Percentiles rank a stretch among this genome's conserved stretches.
phyloP scores from a whole-genome alignment of 75 land plant species.

The Sequoiadendron giganteum region DNA sequence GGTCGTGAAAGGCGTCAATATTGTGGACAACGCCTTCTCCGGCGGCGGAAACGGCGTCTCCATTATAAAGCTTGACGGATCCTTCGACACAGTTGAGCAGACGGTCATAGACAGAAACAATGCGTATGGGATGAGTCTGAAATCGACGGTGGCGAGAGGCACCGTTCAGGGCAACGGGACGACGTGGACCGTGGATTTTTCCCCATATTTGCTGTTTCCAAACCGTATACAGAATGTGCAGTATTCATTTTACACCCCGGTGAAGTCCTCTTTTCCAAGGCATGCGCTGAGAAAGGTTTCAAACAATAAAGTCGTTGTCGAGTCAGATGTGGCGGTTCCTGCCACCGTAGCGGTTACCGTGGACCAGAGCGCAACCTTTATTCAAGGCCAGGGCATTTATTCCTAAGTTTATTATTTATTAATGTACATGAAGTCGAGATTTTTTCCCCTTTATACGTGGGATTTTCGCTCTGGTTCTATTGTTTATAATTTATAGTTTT shows the following conservation, averaged over 20 bases:
- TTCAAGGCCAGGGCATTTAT: background rate
- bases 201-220: conserved; percentile 51
- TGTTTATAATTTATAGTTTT: background rate
- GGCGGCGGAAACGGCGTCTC: conserved; percentile 37
- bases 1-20: conserved; percentile 39
- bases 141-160: conserved; percentile 56
- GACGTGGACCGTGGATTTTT: conserved; percentile 62
- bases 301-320: conserved; percentile 45
- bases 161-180: conserved; percentile 42
- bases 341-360: conserved; percentile 57
- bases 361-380: conserved; percentile 46
- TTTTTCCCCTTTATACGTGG: background rate
- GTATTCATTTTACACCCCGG: conserved; percentile 43
- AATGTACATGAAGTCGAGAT: background rate
- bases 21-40: conserved; percentile 71
- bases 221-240: conserved; percentile 58
- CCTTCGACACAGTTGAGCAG: conserved; percentile 46
- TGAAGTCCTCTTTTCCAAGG: conserved; percentile 24
- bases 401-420: background rate
- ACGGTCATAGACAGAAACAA: conserved; percentile 68
- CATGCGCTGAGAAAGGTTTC: conserved; percentile 48
- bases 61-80: conserved; percentile 53
- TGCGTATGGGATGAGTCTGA: conserved; percentile 64
- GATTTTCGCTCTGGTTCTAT: background rate
- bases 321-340: conserved; percentile 26